A percentile compares a stretch with the other conserved stretches of the same genome.
These are phyloP conservation scores for Mycocentrospora acerina DNA, from an alignment of 2,329 filamentous ascomycete species.

Conservation along the genomic window DNA sequence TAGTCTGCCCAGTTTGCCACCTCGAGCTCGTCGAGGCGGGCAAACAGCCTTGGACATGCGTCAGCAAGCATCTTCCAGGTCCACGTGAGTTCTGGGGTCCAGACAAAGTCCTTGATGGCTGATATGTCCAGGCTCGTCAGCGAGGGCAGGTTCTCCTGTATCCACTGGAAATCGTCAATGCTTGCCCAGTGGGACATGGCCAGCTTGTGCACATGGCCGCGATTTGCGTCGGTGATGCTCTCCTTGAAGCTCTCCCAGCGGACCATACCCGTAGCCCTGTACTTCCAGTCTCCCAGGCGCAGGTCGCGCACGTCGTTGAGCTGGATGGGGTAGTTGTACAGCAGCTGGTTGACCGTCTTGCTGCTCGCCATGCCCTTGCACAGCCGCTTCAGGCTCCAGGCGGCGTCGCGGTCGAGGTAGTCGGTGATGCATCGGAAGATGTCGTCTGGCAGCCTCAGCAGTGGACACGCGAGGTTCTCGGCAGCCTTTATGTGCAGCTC, in stretches of 20 bases:
- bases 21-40: constrained; percentile 35
- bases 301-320: constrained; percentile 34
- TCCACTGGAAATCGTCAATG: constrained; percentile 40
- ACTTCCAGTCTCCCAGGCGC: constrained; percentile 38
- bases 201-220: constrained; percentile 35
- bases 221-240: constrained; percentile 36
- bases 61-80: constrained; percentile 38
- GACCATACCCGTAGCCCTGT: constrained; percentile 23
- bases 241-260: constrained; percentile 36
- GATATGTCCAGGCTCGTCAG: constrained; percentile 37
- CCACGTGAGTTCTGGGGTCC: constrained; percentile 41
- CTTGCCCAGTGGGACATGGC: constrained; percentile 40
- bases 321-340: constrained; percentile 38
- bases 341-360: constrained; percentile 31
- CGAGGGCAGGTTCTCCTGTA: constrained; percentile 38
- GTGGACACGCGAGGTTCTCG: constrained; percentile 21
- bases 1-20: constrained; percentile 43
- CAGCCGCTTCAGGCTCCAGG: constrained; percentile 35
- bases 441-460: constrained; percentile 38
- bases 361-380: constrained; percentile 36
- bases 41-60: constrained; percentile 34
- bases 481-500: constrained; percentile 15
- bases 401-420: constrained; percentile 36
- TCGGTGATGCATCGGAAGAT: constrained; percentile 41
- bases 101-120: constrained; percentile 42